Base-by-base conservation (phyloP, 116 monocot species). In the Cymodocea nodosa region DNA sequence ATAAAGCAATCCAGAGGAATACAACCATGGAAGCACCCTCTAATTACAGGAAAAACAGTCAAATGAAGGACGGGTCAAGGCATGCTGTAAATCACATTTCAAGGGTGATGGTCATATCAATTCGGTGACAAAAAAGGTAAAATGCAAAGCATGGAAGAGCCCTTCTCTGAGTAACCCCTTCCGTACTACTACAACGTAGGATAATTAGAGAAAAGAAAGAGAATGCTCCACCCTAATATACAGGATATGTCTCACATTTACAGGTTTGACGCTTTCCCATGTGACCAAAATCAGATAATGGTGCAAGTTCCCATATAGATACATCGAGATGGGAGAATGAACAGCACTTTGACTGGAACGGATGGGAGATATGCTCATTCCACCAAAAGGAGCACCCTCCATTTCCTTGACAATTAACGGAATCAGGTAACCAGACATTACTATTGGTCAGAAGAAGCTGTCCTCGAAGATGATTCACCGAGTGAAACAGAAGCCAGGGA, bases 401-500 rank as follows among this genome's bases (percentile, higher is more conserved):
- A 65, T 59, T 59, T 59, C 25, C 25, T n/a, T 40, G 9, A 39
- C 54, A n/a, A 20, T 54, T 18, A 54, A 24, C 40, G 52, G 40
- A 55, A 53, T 12, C 22, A 17, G 62, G 65, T 78, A 69, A 77
- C 8, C 71, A 73, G 25, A 76, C 76, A 81, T 6, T 73, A 75
- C n/a, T n/a, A n/a, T n/a, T n/a, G n/a, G 49, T 64, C 68, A 0
- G 55, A 59, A 58, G 49, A 59, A 24, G 65, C 25, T 56, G 62
- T 48, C 51, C 87, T 78, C 62, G 77, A 77, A 23, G 85, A 70
- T 14, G 84, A 72, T 60, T 93, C 82, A 15, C 90, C 83, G 5
- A 97, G 76, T 12, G 97, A 91, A 52, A 90, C 91, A 14, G 97
- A 97, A 72, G 97, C 56, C 24, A 97, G 55, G 37, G 97, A 88